A percentile compares a stretch with the other conserved stretches of the same genome.
These are phyloP conservation scores for Fusarium sp. DNA, from an alignment of 2,329 filamentous ascomycete genomes.

Conservation along the genomic window DNA sequence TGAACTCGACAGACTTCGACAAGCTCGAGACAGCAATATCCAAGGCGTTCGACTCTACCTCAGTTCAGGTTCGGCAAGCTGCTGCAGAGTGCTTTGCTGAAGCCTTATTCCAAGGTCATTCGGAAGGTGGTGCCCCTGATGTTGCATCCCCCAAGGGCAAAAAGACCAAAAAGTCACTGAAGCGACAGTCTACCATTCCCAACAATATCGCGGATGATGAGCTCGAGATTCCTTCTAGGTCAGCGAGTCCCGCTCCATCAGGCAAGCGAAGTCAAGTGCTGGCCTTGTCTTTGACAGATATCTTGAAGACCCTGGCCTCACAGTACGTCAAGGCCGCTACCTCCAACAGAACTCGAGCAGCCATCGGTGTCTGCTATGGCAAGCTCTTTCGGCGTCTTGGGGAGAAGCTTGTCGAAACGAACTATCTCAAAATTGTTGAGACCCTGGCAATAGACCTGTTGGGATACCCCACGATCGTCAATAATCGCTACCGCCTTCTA, in stretches of 20 bases:
- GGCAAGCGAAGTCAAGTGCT: constrained; percentile 77
- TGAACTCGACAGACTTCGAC: constrained; percentile 90
- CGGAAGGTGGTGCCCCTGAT: constrained; percentile 59
- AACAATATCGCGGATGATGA: constrained; percentile 74
- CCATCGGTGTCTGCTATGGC: constrained; percentile 87
- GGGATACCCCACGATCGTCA: constrained; percentile 77
- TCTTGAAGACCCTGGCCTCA: constrained; percentile 80
- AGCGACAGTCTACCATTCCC: constrained; percentile 69
- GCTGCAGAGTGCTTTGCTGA: constrained; percentile 87
- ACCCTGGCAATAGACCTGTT: constrained; percentile 85
- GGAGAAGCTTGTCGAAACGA: constrained; percentile 82
- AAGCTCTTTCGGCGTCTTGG: constrained; percentile 82
- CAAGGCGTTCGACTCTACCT: constrained; percentile 85
- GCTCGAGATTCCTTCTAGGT: constrained; percentile 73
- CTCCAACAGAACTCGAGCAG: constrained; percentile 82
- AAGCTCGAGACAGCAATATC: constrained; percentile 83
- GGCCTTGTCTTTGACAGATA: constrained; percentile 78
- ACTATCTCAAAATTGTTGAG: constrained; percentile 83
- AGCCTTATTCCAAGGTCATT: constrained; percentile 82
- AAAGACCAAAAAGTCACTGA: constrained; percentile 70
- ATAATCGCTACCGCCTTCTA: constrained; percentile 88
- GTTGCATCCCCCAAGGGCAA: constrained; percentile 70
- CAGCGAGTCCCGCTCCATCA: constrained; percentile 78
- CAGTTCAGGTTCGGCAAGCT: constrained; percentile 80
- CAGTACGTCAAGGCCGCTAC: constrained; percentile 85